phyloP scores from a whole-genome alignment of 371 early-diverging fungal species.

The Phascolomyces articulosus region DNA sequence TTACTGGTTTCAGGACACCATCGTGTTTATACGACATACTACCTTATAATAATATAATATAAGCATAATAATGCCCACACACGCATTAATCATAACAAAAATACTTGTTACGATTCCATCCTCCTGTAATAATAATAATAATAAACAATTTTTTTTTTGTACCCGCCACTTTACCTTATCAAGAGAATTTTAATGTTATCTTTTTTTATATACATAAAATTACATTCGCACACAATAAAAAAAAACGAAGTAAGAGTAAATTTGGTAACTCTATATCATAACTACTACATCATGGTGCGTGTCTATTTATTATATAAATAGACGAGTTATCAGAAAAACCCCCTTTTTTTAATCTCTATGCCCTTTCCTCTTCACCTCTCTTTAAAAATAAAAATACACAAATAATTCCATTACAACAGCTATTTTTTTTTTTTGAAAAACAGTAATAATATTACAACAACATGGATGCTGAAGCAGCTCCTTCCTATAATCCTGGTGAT shows the following conservation, averaged over 20 bases:
- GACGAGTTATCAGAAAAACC: too few relatives aligned
- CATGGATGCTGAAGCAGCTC: neutral
- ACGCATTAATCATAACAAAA: neutral
- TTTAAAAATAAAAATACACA: neutral
- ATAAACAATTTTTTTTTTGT: too few relatives aligned
- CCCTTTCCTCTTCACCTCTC: neutral
- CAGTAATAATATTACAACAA: neutral
- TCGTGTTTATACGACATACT: neutral
- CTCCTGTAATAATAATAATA: too few relatives aligned
- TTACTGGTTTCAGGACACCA: neutral
- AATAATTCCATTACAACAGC: neutral
- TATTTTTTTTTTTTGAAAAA: too few relatives aligned
- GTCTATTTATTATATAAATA: too few relatives aligned
- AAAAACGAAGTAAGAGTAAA: too few relatives aligned
- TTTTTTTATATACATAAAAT: too few relatives aligned
- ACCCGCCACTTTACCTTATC: constrained; percentile 2
- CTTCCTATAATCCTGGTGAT: constrained; percentile 44
- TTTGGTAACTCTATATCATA: too few relatives aligned
- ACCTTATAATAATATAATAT: too few relatives aligned
- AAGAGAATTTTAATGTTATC: constrained; percentile 1
- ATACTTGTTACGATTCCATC: neutral
- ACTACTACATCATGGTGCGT: too few relatives aligned
- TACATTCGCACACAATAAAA: too few relatives aligned
- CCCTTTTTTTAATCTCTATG: too few relatives aligned
- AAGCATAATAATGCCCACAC: neutral